These are phyloP conservation scores for Papiliotrema nemorosa DNA, from an alignment of 1,284 basidiomycete species.

Conservation along the genomic window DNA sequence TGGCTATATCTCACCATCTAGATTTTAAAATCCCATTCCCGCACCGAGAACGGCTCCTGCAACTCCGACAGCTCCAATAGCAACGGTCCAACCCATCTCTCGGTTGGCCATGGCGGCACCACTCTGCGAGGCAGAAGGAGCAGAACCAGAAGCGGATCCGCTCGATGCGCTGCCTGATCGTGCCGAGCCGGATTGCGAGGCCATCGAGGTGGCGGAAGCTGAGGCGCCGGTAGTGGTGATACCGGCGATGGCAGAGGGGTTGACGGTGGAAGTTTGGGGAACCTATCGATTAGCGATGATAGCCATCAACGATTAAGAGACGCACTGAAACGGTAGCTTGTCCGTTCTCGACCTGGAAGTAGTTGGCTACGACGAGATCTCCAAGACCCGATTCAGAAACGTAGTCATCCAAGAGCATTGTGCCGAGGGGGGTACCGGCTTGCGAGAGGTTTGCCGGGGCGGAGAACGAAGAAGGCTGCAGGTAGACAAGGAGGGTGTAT, in stretches of 20 bases:
- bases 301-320: not conserved
- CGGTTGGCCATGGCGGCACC: slow-evolving; percentile 6
- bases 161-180: slow-evolving; percentile 17
- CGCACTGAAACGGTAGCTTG: slow-evolving; percentile 55
- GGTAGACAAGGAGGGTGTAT: slow-evolving; percentile 65
- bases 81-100: slow-evolving; percentile 14
- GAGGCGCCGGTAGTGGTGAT: slow-evolving; percentile 24
- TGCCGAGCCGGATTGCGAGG: slow-evolving; percentile 16
- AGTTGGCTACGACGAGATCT: slow-evolving; percentile 54
- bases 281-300: slow-evolving; percentile 21
- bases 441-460: slow-evolving; percentile 60
- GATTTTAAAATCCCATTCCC: slow-evolving; percentile 13
- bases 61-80: slow-evolving; percentile 17
- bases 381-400: slow-evolving; percentile 44
- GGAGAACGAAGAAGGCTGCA: slow-evolving; percentile 59
- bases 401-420: slow-evolving; percentile 53
- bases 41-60: slow-evolving; percentile 17
- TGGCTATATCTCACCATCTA: not conserved
- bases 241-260: slow-evolving; percentile 58
- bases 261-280: slow-evolving; percentile 61
- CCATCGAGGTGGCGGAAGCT: slow-evolving; percentile 7
- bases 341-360: slow-evolving; percentile 71
- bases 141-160: slow-evolving; percentile 20
- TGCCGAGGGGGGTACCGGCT: slow-evolving; percentile 58
- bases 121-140: slow-evolving; percentile 7